Evolutionary conservation across 768 basidiomycete genomes (phyloP), one percentile per base, ranked within the genome.

Genomic region (Hebeloma cylindrosporum): DNA sequence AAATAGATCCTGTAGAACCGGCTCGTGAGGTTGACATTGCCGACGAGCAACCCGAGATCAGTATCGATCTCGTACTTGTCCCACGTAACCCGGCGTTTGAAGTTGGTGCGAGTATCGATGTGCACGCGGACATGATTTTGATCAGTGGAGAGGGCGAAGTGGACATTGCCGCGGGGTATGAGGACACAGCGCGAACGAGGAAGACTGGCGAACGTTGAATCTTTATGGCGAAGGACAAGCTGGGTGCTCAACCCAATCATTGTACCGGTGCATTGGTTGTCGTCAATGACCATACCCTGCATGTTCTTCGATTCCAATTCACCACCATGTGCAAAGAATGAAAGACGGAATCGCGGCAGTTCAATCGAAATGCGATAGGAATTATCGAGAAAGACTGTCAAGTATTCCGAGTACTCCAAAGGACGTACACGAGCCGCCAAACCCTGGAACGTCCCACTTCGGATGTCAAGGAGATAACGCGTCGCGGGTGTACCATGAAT

Each of bases 191-290:
- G 64, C 11, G 60, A 57, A 18, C 42, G 57, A 35, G 50, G 54
- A 23, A 57, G 55, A 11, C 45, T 50, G 7, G 29, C 30, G 32
- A 49, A 53, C 18, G 21, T 28, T 10, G 20, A 14, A 17, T 53
- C 40, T 31, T 51, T 60, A 35, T 53, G 57, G 11, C 60, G 56
- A 10, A 72, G 63, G 30, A 77, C 63, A 4, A 78, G 62, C 13
- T 75, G 68, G 26, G 58, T 65, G 25, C 36, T 28, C 25, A 79
- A 52, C 11, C 77, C 78, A 29, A 75, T 64, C 53, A 80, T 56
- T 1, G 73, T 69, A 1, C 74, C 73, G 1, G 58, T 57, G 1
- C 63, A 72, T 45, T 78, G 78, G 26, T 60, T 39, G 2, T 40
- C 1, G 40, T 76, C 72, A 14, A 77, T 59, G 11, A 71, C 55